Base-by-base conservation (phyloP, 495 filamentous ascomycete genomes). In the Lentithecium fluviatile region DNA sequence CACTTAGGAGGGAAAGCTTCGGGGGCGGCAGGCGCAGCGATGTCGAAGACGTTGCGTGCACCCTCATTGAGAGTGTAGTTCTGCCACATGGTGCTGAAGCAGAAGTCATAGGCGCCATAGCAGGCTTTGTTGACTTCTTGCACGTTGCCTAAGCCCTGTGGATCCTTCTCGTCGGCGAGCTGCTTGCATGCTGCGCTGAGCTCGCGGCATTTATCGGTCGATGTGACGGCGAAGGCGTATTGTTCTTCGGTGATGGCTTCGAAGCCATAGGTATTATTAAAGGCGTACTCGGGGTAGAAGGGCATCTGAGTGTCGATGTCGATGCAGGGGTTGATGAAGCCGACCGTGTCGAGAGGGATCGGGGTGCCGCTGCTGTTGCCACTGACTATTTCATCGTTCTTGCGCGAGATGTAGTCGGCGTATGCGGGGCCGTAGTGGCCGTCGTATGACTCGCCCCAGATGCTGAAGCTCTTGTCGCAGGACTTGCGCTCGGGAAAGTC, bases 191-290 rank as follows among this genome's bases (percentile, higher is more conserved):
- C 62, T 13, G 36, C 20, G 7, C 21, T 47, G 11, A 54, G 40
- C 63, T 2, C 70, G 69, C 42, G 75, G 70, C 62, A 65, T 19
- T 54, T 54, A 5, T 47, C 55, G 11, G 54, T 11, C 19, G 53
- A 55, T 34, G 45, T 57, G 1, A 47, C 10, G 3, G 62, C 20
- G 32, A 42, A 47, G 0, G 49, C 12, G 15, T 53, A 65, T 2
- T 42, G 36, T 2, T 51, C 43, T 32, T 60, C 38, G n/a, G 45
- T 25, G 29, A 82, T 81, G 19, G 74, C 71, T 52, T 65, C 3
- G 2, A 65, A 19, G 1, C 58, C 58, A 24, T 66, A 66, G 2
- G 63, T 66, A 24, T 66, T 66, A 52, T 62, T 60, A 51, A 56
- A 61, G 6, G 63, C 51, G 26, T 56, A 26, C 37, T 56, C 19